Percentiles rank a stretch among this genome's conserved stretches.
Conservation (phyloP, 495 filamentous ascomycete species). For the Penicillium psychrofluorescens region DNA sequence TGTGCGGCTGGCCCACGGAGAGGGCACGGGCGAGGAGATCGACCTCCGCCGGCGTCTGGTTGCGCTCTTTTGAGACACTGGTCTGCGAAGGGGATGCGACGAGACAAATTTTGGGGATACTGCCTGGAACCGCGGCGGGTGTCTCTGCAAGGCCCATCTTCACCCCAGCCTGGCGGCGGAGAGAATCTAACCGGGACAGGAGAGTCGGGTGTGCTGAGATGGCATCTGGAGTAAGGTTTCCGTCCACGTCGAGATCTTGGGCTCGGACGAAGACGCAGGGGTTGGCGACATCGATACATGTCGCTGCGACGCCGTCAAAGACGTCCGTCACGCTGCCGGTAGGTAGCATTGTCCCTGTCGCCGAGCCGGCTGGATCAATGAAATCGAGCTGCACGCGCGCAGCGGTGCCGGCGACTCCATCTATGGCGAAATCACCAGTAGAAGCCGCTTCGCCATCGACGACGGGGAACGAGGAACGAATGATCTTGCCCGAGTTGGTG, state of each 20-base stretch:
- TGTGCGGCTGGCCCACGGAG: constrained; percentile 54
- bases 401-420: constrained; percentile 56
- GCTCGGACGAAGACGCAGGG: constrained; percentile 59
- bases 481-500: constrained; percentile 47
- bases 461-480: constrained; percentile 41
- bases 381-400: constrained; percentile 56
- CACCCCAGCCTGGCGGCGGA: constrained; percentile 51
- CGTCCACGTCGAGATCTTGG: constrained; percentile 40
- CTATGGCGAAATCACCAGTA: constrained; percentile 53
- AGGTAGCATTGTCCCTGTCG: constrained; percentile 58
- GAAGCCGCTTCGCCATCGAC: constrained; percentile 40
- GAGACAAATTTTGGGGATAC: constrained; percentile 61
- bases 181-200: constrained; percentile 48
- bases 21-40: constrained; percentile 41
- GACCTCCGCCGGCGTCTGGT: constrained; percentile 14
- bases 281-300: constrained; percentile 58
- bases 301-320: constrained; percentile 46
- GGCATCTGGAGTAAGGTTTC: constrained; percentile 44
- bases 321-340: constrained; percentile 51
- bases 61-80: constrained; percentile 6
- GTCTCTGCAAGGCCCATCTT: constrained; percentile 53
- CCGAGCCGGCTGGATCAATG: constrained; percentile 57
- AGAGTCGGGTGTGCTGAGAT: constrained; percentile 41
- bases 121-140: constrained; percentile 39
- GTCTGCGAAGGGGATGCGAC: constrained; percentile 35